Conservation (phyloP, 805 yeast species). For the Kodamaea lidongshanica region DNA sequence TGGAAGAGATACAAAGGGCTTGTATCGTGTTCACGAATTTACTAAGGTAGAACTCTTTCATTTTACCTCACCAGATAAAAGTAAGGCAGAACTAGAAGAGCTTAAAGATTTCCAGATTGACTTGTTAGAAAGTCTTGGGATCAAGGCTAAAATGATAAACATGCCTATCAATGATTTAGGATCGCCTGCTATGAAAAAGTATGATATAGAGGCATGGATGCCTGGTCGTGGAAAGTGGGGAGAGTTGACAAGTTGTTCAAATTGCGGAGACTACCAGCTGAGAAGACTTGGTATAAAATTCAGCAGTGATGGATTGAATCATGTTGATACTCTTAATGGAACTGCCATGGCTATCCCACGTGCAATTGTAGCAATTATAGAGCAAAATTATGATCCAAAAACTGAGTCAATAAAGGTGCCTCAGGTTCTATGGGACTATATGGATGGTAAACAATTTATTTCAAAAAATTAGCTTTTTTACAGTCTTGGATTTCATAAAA, state of each 20-base stretch:
- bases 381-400: conserved; percentile 65
- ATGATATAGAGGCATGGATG: conserved; percentile 97
- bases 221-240: conserved; percentile 95
- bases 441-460: conserved; percentile 54
- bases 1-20: conserved; percentile 86
- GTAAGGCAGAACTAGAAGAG: conserved; percentile 50
- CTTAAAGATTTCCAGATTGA: conserved; percentile 60
- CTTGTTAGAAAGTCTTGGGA: conserved; percentile 60
- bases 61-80: conserved; percentile 48
- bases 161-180: conserved; percentile 93
- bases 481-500: too few species aligned
- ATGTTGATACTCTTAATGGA: conserved; percentile 84
- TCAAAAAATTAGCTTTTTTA: conserved; percentile 11
- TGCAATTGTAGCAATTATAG: conserved; percentile 81
- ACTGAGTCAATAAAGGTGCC: conserved; percentile 59
- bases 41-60: conserved; percentile 89
- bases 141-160: conserved; percentile 72
- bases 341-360: conserved; percentile 96
- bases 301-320: conserved; percentile 34
- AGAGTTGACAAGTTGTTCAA: conserved; percentile 84
- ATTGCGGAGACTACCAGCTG: conserved; percentile 87
- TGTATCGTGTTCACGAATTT: conserved; percentile 93
- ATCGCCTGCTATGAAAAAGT: conserved; percentile 85
- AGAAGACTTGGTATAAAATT: conserved; percentile 71
- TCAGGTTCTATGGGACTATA: conserved; percentile 55